Percentiles rank a stretch among this genome's conserved stretches.
phyloP scores from a whole-genome alignment of 768 basidiomycete genomes.

The Boletus rufocinnamomeus region DNA sequence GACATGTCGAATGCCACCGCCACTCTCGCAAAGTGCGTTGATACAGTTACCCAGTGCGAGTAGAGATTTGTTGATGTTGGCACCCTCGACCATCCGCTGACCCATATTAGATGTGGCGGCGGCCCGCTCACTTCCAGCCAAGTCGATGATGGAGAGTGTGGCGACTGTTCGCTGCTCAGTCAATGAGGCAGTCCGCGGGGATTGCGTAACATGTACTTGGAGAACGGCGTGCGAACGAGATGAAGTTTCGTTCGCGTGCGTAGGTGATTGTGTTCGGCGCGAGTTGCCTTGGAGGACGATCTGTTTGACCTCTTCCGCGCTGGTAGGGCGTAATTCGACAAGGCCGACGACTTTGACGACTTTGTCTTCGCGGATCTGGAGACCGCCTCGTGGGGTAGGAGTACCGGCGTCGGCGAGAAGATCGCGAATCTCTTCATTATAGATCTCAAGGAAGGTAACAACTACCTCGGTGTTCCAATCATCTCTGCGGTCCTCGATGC shows the following conservation, averaged over 20 bases:
- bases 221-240: conserved; percentile 98
- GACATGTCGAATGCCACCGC: conserved; percentile 83
- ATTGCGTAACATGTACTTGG: conserved; percentile 89
- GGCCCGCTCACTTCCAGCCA: conserved; percentile 96
- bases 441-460: conserved; percentile 97
- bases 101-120: conserved; percentile 98
- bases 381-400: conserved; percentile 70
- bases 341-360: conserved; percentile 88
- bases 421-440: conserved; percentile 98
- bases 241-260: conserved; percentile 94
- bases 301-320: conserved; percentile 91
- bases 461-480: conserved; percentile 86
- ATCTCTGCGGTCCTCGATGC: conserved; percentile 84
- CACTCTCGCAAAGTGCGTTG: conserved; percentile 95
- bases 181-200: conserved; percentile 81
- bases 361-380: conserved; percentile 94
- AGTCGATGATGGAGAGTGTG: conserved; percentile 95
- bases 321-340: conserved; percentile 74
- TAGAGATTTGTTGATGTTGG: conserved; percentile 98
- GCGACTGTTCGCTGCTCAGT: conserved; percentile 83
- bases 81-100: conserved; percentile 96
- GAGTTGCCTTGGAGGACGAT: conserved; percentile 89
- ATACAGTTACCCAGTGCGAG: conserved; percentile 98
- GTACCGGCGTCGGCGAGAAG: conserved; percentile 78
- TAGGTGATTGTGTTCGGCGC: conserved; percentile 89